These are phyloP conservation scores for Fraxinus nigra DNA, from an alignment of 305 asterid genomes.

Conservation along the genomic window DNA sequence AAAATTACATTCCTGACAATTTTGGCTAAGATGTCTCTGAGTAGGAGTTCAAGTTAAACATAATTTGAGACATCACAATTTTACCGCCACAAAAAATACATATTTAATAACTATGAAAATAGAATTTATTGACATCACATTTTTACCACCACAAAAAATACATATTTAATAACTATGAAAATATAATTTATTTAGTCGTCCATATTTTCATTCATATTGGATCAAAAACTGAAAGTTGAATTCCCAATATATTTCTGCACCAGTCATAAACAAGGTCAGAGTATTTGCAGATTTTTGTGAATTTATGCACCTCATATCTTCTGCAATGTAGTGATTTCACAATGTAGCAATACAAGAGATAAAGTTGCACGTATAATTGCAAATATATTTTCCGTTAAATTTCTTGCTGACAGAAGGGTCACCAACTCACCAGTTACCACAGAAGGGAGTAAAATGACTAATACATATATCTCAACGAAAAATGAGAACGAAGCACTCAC, in stretches of 20 bases:
- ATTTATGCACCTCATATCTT: not conserved
- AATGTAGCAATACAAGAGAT: not conserved
- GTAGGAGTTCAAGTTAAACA: not conserved
- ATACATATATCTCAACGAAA: not conserved
- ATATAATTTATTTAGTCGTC: not conserved
- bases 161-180: not conserved
- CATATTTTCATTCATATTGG: not conserved
- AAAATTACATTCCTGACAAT: not conserved
- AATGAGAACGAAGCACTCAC: not conserved
- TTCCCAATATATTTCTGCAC: not conserved
- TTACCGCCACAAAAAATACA: not conserved
- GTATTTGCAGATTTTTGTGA: not conserved
- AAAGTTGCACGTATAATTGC: not conserved
- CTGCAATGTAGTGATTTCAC: not conserved
- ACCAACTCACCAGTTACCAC: not conserved
- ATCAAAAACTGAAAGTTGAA: not conserved
- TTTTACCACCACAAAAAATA: not conserved
- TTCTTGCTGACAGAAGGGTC: not conserved
- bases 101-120: not conserved
- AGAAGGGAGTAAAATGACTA: not conserved
- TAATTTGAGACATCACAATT: not conserved
- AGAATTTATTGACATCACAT: not conserved
- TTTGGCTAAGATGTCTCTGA: not conserved
- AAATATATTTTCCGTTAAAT: not conserved
- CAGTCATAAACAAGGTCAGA: not conserved